Conservation (phyloP, 2,329 filamentous ascomycete genomes). For the Scedosporium apiospermum region DNA sequence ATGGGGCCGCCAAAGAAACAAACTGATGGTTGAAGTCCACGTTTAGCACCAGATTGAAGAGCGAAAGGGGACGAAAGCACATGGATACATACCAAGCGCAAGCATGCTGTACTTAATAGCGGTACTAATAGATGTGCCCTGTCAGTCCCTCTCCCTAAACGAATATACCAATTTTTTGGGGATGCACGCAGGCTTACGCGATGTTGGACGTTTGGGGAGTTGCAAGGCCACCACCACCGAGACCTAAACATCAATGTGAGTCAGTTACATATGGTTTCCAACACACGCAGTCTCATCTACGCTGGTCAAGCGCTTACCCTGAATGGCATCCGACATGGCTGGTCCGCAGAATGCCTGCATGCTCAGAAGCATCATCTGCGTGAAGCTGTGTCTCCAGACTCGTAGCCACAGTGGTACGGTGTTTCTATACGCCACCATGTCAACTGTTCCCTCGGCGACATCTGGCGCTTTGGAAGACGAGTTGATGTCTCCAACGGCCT, state of each 20-base stretch:
- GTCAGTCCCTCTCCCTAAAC: not conserved
- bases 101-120: conserved; percentile 16
- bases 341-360: conserved; percentile 34
- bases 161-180: not conserved
- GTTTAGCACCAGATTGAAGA: not conserved
- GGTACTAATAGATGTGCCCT: not conserved
- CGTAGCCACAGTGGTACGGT: conserved; percentile 30
- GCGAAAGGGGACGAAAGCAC: too few relatives aligned
- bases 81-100: conserved; percentile 15
- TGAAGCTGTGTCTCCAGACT: conserved; percentile 35
- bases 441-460: conserved; percentile 15
- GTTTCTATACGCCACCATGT: conserved; percentile 22
- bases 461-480: not conserved
- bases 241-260: conserved; percentile 14
- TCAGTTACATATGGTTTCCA: not conserved
- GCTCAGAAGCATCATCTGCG: conserved; percentile 37
- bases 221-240: conserved; percentile 33
- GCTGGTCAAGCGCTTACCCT: conserved; percentile 15
- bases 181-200: conserved; percentile 17
- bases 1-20: conserved; percentile 33
- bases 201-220: conserved; percentile 32
- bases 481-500: not conserved
- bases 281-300: not conserved
- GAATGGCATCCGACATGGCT: conserved; percentile 29
- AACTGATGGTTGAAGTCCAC: conserved; percentile 12